Conservation (phyloP, 768 basidiomycete species). For the Podaxis pistillaris region DNA sequence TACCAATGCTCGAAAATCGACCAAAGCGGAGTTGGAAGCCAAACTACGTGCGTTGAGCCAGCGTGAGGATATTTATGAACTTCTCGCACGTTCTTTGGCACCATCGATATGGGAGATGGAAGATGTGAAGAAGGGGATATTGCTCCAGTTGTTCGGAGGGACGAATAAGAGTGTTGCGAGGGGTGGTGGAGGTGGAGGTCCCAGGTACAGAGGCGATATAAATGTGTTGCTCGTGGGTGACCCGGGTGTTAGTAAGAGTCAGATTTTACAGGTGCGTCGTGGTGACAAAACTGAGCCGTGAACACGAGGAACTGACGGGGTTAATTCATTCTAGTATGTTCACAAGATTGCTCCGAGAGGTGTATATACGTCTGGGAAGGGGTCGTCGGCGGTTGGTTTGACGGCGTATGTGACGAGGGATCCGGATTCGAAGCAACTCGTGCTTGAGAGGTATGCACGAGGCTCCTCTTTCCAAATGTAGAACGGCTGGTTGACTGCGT, state of each 20-base stretch:
- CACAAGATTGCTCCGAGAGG: slow-evolving; percentile 98
- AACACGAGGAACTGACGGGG: background rate
- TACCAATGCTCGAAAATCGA: slow-evolving; percentile 40
- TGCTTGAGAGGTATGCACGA: slow-evolving; percentile 79
- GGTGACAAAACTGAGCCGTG: background rate
- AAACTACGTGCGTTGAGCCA: slow-evolving; percentile 72
- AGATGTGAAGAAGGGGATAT: slow-evolving; percentile 97
- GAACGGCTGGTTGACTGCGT: background rate
- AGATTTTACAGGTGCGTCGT: slow-evolving; percentile 77
- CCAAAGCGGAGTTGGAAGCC: slow-evolving; percentile 74
- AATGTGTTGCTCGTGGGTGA: slow-evolving; percentile 97
- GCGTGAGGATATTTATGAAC: slow-evolving; percentile 81
- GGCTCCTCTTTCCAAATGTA: too few species aligned
- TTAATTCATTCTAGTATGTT: slow-evolving; percentile 67
- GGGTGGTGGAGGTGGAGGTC: slow-evolving; percentile 94
- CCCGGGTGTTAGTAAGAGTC: slow-evolving; percentile 95
- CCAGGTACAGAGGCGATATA: slow-evolving; percentile 96
- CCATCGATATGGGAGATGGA: slow-evolving; percentile 99
- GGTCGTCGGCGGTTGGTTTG: slow-evolving; percentile 96
- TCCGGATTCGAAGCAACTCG: slow-evolving; percentile 97
- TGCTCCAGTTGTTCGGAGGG: slow-evolving; percentile 95
- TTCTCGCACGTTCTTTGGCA: slow-evolving; percentile 81
- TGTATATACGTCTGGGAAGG: slow-evolving; percentile 97
- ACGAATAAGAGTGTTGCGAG: slow-evolving; percentile 94
- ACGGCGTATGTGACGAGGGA: slow-evolving; percentile 99